A percentile compares a stretch with the other conserved stretches of the same genome.
phyloP scores from a whole-genome alignment of 1,139 yeast species.

The Pichia sp. region DNA sequence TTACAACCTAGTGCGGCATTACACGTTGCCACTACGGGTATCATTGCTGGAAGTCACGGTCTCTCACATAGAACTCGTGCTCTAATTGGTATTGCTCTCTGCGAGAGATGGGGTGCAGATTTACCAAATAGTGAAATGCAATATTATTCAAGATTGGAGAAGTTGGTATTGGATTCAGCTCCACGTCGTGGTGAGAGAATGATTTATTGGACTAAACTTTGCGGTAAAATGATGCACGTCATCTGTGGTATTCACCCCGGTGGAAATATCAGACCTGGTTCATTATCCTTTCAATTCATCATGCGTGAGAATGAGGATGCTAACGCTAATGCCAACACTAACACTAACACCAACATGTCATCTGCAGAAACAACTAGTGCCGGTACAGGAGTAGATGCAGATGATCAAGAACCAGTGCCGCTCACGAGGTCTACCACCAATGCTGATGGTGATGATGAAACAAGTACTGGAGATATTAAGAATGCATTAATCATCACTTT shows the following conservation, averaged over 20 bases:
- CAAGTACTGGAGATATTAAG: constrained; percentile 10
- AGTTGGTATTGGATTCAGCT: constrained; percentile 38
- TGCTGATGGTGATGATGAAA: neutral
- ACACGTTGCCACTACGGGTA: constrained; percentile 60
- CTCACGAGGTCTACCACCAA: neutral
- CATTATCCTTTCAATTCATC: constrained; percentile 29
- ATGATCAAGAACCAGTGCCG: no score
- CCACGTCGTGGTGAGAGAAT: constrained; percentile 37
- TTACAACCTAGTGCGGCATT: constrained; percentile 64
- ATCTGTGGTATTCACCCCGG: constrained; percentile 73
- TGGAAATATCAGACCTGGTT: constrained; percentile 56
- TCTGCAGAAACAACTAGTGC: no score
- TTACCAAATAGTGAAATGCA: constrained; percentile 45
- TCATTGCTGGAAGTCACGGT: constrained; percentile 64
- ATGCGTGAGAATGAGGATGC: constrained; percentile 23
- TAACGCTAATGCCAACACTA: neutral
- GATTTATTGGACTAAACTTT: constrained; percentile 59
- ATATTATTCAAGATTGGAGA: constrained; percentile 37
- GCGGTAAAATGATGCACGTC: constrained; percentile 63
- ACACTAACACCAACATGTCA: neutral
- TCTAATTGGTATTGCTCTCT: constrained; percentile 56
- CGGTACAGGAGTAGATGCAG: no score
- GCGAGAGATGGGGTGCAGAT: constrained; percentile 74
- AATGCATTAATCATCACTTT: constrained; percentile 34
- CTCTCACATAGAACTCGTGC: constrained; percentile 60